phyloP scores from a whole-genome alignment of 2,329 filamentous ascomycete species.

The Ilyonectria robusta region DNA sequence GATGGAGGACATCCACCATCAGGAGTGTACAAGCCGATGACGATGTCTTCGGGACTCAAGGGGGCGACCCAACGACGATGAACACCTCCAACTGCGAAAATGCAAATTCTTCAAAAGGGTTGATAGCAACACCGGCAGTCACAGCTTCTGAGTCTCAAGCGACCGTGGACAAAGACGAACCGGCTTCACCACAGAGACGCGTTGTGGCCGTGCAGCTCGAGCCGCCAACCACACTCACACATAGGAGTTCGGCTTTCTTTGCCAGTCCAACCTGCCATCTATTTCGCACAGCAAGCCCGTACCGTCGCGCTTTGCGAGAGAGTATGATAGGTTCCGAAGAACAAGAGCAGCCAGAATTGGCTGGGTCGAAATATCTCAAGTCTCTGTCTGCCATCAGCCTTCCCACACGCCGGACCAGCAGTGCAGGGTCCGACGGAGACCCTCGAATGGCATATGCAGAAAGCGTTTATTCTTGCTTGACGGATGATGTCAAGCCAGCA shows the following conservation, averaged over 20 bases:
- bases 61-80: not conserved
- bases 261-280: constrained; percentile 66
- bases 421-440: constrained; percentile 56
- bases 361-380: constrained; percentile 56
- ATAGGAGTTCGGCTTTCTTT: constrained; percentile 65
- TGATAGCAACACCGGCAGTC: not conserved
- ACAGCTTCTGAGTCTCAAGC: not conserved
- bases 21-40: constrained; percentile 52
- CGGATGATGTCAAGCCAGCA: constrained; percentile 39
- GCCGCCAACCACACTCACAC: constrained; percentile 51
- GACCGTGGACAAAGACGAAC: not conserved
- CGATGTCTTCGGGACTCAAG: constrained; percentile 49
- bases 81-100: constrained; percentile 18
- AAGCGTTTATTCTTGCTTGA: constrained; percentile 63
- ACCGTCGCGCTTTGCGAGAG: constrained; percentile 65
- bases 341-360: constrained; percentile 39
- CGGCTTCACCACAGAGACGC: constrained; percentile 1
- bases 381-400: constrained; percentile 58
- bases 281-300: constrained; percentile 70
- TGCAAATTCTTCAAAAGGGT: not conserved
- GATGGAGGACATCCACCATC: constrained; percentile 50
- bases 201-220: constrained; percentile 28
- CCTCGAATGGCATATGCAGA: constrained; percentile 59
- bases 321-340: constrained; percentile 58
- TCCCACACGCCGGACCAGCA: constrained; percentile 57